phyloP scores from a whole-genome alignment of 495 filamentous ascomycete species.

The Hypoxylon cercidicola region DNA sequence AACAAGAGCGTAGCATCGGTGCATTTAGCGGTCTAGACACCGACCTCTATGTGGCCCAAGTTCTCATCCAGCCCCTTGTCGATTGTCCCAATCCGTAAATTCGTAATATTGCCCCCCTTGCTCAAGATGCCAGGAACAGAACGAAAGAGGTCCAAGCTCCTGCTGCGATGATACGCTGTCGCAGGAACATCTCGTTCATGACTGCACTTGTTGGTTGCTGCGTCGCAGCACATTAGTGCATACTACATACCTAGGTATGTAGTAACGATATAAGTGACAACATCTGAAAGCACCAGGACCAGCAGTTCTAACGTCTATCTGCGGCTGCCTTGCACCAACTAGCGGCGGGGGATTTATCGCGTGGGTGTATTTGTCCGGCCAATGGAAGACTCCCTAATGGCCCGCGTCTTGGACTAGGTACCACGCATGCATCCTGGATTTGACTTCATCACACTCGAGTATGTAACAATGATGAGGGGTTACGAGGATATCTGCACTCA shows the following conservation, averaged over 20 bases:
- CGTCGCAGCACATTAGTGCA: slow-evolving; percentile 13
- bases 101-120: slow-evolving; percentile 15
- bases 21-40: slow-evolving; percentile 12
- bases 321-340: slow-evolving; percentile 7
- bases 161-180: slow-evolving; percentile 31
- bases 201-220: slow-evolving; percentile 19
- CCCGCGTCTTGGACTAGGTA: slow-evolving; percentile 1
- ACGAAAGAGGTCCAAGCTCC: slow-evolving; percentile 28
- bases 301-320: slow-evolving; percentile 11
- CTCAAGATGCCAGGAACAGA: slow-evolving; percentile 5
- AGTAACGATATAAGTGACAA: slow-evolving; percentile 7
- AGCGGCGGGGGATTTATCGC: slow-evolving; percentile 29
- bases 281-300: neutral
- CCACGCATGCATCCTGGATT: neutral
- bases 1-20: slow-evolving; percentile 33
- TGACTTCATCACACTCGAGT: slow-evolving; percentile 17
- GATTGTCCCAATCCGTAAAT: slow-evolving; percentile 16
- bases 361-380: slow-evolving; percentile 23
- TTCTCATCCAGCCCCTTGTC: slow-evolving; percentile 15
- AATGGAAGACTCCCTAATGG: slow-evolving; percentile 20
- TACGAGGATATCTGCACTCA: neutral
- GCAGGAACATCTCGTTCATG: slow-evolving; percentile 22
- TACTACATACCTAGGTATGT: slow-evolving; percentile 2
- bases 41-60: slow-evolving; percentile 30
- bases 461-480: slow-evolving; percentile 24